Base-by-base conservation (phyloP, 805 yeast genomes). In the Cyberlindnera subsufficiens region DNA sequence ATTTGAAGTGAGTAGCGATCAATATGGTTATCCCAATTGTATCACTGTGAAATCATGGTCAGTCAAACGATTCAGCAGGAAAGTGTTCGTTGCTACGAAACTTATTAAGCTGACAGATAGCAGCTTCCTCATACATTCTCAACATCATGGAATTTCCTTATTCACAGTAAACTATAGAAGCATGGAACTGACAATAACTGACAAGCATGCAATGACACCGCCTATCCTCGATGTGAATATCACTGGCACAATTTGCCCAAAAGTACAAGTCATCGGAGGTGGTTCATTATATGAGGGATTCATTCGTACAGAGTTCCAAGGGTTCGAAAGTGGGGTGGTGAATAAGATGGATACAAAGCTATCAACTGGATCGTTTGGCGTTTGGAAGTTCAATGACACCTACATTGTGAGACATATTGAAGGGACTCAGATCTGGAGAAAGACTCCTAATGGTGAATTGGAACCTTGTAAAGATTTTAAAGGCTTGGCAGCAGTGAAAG, bases 211-310 rank as follows among this genome's bases (percentile, higher is more conserved):
- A 13, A 33, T 38, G 9, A 38, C 51, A 2, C 53, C 52, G 2
- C 53, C 61, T 4, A 42, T 56, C 3, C 31, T 56, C 29, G 61
- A 57, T 31, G 42, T 57, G 27, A 52, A 53, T 22, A 37, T 56
- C 8, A 38, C 54, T 1, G 58, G 58, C 0, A 37, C 52, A 1
- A 22, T 27, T 4, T 17, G 46, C 3, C 58, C 58, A 3, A 57
- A 57, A 30, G 13, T 57, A 6, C 60, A 56, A 37, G 40, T 44
- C 2, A 43, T 52, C 19, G 61, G 61, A 6, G 61, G 60, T 1
- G 30, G 38, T 11, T 45, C 45, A 3, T 35, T 51, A 32, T 20
- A 37, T 8, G 45, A 46, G 15, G 61, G 61, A 0, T 20, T 53
- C 2, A 47, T 57, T 0, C 40, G 47, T 16, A 56, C 61, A 0